phyloP scores from a whole-genome alignment of 345 rosid genomes.

The Pseudoturritis turrita region DNA sequence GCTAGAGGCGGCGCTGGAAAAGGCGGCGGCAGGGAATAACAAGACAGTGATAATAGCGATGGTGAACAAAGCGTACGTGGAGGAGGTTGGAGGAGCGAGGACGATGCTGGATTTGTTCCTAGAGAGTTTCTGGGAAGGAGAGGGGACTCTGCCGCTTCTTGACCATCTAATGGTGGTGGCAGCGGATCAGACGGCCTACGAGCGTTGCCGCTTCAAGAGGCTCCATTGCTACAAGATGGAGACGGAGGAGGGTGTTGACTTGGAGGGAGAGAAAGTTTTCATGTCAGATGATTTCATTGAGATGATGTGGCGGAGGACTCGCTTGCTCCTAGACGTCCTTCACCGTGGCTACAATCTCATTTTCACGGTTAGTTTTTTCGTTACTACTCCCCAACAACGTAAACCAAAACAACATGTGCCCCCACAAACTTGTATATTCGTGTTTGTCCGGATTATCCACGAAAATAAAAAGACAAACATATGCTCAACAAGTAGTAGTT shows the following conservation, averaged over 20 bases:
- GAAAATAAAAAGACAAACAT: too few relatives aligned
- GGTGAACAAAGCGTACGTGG: constrained; percentile 67
- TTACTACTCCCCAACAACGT: too few relatives aligned
- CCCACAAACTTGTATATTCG: too few relatives aligned
- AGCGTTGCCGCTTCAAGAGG: constrained; percentile 56
- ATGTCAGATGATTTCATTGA: constrained; percentile 65
- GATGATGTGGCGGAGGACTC: constrained; percentile 89
- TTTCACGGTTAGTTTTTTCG: constrained; percentile 51
- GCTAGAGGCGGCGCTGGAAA: constrained; percentile 38
- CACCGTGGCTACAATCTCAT: constrained; percentile 57
- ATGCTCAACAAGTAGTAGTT: background rate
- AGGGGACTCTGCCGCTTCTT: constrained; percentile 46
- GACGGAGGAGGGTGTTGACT: constrained; percentile 45
- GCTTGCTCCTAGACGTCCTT: constrained; percentile 56
- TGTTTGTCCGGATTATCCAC: too few relatives aligned
- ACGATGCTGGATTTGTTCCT: constrained; percentile 71
- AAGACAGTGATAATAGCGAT: constrained; percentile 58
- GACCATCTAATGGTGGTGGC: constrained; percentile 56
- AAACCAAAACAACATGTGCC: too few relatives aligned
- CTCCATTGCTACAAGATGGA: constrained; percentile 64
- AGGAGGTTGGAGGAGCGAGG: constrained; percentile 33
- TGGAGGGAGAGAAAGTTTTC: constrained; percentile 49
- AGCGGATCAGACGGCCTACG: constrained; percentile 62
- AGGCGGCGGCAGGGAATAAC: constrained; percentile 56
- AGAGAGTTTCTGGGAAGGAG: constrained; percentile 78